Evolutionary conservation across 2,329 filamentous ascomycete species (phyloP).

Genomic region (Conoideocrella luteorostrata): DNA sequence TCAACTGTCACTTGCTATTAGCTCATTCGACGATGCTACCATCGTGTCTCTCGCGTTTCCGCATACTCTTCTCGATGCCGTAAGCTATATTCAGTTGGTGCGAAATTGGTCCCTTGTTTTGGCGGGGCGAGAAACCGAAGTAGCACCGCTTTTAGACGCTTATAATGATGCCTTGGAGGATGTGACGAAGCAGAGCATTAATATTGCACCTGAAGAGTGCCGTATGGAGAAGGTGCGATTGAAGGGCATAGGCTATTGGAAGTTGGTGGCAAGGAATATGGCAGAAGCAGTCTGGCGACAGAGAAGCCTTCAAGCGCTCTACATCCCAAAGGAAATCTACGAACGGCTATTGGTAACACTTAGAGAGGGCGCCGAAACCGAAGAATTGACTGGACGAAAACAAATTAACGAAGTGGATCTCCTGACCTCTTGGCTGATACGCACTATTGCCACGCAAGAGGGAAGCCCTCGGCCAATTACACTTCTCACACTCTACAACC

Average conservation of each 20-base stretch:
- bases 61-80: conserved; percentile 42
- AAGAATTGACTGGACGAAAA: conserved; percentile 14
- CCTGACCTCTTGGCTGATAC: conserved; percentile 33
- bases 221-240: conserved; percentile 15
- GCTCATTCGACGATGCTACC: conserved; percentile 43
- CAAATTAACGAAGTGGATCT: conserved; percentile 42
- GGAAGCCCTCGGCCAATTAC: conserved; percentile 17
- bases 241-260: conserved; percentile 32
- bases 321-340: background rate
- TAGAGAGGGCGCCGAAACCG: conserved; percentile 21
- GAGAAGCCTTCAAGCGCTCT: conserved; percentile 2
- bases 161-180: conserved; percentile 28
- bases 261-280: conserved; percentile 2
- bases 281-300: conserved; percentile 2
- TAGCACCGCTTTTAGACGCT: conserved; percentile 28
- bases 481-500: conserved; percentile 19
- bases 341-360: conserved; percentile 21
- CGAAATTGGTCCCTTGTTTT: conserved; percentile 39
- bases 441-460: conserved; percentile 15
- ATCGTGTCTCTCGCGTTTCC: conserved; percentile 39
- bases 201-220: background rate
- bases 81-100: conserved; percentile 36
- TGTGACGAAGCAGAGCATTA: background rate
- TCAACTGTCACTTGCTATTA: conserved; percentile 40
- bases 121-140: conserved; percentile 33